These are phyloP conservation scores for Quercus wislizeni DNA, from an alignment of 306 rosid species.

Conservation along the genomic window DNA sequence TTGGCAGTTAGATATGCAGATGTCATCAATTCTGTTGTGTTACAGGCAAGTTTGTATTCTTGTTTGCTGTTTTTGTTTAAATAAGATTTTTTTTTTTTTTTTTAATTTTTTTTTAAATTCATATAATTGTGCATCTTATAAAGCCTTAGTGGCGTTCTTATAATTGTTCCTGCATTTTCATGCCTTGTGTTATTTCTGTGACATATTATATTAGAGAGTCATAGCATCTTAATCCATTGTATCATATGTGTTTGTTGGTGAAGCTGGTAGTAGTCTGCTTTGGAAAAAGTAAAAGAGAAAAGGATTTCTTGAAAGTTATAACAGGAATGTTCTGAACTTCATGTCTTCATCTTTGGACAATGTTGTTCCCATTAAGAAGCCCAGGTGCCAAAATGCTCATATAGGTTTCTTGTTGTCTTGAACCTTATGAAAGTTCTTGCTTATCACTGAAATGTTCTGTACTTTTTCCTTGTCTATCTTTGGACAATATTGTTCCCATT, in stretches of 20 bases:
- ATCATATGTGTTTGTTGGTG: not conserved
- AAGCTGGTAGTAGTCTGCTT: not conserved
- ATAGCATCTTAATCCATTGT: not conserved
- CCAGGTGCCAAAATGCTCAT: not conserved
- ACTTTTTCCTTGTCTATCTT: not conserved
- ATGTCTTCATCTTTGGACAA: not conserved
- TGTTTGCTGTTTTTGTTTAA: conserved; percentile 4
- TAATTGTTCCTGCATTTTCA: not conserved
- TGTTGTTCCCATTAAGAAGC: not conserved
- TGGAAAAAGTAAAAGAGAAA: not conserved
- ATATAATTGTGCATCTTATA: conserved; percentile 1
- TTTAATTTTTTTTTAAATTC: not conserved
- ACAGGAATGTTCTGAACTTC: not conserved
- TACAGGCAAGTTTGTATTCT: conserved; percentile 66
- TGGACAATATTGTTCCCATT: not conserved
- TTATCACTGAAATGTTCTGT: conserved; percentile 5
- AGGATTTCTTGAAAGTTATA: not conserved
- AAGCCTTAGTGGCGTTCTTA: not conserved
- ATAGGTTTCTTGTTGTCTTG: not conserved
- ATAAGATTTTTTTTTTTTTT: not conserved
- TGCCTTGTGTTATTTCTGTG: not conserved
- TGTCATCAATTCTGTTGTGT: conserved; percentile 81
- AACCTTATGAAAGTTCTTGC: not conserved
- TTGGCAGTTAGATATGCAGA: conserved; percentile 94
- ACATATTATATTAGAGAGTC: not conserved